Conservation (phyloP, 371 early-diverging fungal genomes). For the Apophysomyces trapeziformis region DNA sequence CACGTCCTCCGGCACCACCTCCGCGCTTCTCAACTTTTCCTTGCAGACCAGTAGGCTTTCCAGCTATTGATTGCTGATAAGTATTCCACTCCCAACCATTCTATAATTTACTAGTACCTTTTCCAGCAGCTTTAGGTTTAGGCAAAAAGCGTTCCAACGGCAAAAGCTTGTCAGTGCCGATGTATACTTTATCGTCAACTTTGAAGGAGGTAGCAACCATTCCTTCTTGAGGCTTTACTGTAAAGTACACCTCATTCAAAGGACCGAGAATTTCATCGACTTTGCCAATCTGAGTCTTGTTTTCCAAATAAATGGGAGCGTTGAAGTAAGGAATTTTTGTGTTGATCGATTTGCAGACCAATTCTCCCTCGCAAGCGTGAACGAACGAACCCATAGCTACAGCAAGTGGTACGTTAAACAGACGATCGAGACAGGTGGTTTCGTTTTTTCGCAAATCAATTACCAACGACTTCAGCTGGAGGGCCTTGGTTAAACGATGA, state of each 20-base stretch:
- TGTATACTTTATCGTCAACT: constrained; percentile 87
- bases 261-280: constrained; percentile 99
- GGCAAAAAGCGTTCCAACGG: constrained; percentile 97
- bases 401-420: constrained; percentile 6
- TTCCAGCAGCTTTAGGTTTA: constrained; percentile 80
- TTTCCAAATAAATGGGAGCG: constrained; percentile 96
- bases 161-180: constrained; percentile 91
- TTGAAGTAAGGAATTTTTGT: constrained; percentile 98
- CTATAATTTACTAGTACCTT: constrained; percentile 47
- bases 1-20: constrained; percentile 50
- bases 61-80: constrained; percentile 21
- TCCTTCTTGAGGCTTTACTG: constrained; percentile 95
- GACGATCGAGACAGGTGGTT: too few species aligned
- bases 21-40: constrained; percentile 59
- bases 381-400: constrained; percentile 90
- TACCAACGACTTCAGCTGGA: constrained; percentile 80
- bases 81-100: neutral
- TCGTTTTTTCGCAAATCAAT: constrained; percentile 16
- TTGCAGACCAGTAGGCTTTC: constrained; percentile 50
- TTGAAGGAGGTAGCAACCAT: constrained; percentile 93
- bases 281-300: constrained; percentile 98
- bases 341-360: constrained; percentile 94
- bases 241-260: constrained; percentile 96
- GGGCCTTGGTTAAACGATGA: constrained; percentile 64
- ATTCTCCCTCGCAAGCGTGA: constrained; percentile 97